phyloP scores from a whole-genome alignment of 108 stramenopile species.

The Parietichytrium sp. region DNA sequence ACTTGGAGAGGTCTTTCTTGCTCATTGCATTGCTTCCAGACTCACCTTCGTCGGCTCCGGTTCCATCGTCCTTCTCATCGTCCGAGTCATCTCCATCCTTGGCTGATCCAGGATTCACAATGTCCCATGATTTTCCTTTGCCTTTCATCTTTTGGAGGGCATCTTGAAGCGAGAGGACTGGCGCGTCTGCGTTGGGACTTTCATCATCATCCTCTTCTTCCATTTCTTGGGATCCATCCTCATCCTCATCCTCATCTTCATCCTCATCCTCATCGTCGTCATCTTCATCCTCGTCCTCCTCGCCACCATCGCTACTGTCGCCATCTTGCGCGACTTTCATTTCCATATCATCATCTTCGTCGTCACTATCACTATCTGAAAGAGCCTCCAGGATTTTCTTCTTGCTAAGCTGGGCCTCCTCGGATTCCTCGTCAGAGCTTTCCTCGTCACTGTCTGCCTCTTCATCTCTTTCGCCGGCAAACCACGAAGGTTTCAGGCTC shows the following conservation, averaged over 20 bases:
- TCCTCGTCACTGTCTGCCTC: constrained; percentile 24
- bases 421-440: not conserved
- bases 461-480: constrained; percentile 16
- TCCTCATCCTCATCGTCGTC: constrained; percentile 44
- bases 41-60: not conserved
- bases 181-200: not conserved
- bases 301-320: constrained; percentile 39
- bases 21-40: not conserved
- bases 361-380: constrained; percentile 12
- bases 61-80: not conserved
- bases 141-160: not conserved
- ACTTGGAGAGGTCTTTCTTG: constrained; percentile 21
- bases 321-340: constrained; percentile 42
- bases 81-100: not conserved
- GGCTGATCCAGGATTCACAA: not conserved
- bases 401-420: not conserved
- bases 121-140: not conserved
- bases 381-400: not conserved
- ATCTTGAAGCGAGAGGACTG: not conserved
- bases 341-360: constrained; percentile 28
- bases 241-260: constrained; percentile 30
- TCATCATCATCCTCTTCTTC: constrained; percentile 11
- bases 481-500: constrained; percentile 50
- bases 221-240: constrained; percentile 1
- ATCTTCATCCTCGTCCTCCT: constrained; percentile 47